These are phyloP conservation scores for Zygnema circumcarinatum DNA, from an alignment of 139 green algal genomes.

Conservation along the genomic window DNA sequence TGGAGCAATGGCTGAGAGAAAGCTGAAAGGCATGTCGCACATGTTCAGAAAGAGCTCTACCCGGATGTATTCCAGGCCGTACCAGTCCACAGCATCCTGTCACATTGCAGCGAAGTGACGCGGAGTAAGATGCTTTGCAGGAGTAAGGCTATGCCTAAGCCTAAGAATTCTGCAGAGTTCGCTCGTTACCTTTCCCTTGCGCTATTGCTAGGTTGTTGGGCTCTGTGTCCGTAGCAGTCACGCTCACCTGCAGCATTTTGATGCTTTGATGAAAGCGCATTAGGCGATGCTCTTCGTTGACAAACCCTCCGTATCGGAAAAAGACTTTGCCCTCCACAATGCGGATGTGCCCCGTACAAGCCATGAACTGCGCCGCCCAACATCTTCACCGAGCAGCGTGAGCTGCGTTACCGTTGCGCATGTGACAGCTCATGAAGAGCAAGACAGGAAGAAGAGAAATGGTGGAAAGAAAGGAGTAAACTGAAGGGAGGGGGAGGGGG, in stretches of 20 bases:
- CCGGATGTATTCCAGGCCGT: background rate
- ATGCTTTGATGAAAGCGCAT: constrained; percentile 33
- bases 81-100: constrained; percentile 23
- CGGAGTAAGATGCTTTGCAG: background rate
- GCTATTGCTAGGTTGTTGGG: no score
- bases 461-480: background rate
- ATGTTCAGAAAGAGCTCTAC: constrained; percentile 45
- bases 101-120: background rate
- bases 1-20: constrained; percentile 17
- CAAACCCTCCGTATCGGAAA: constrained; percentile 42
- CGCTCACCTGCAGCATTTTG: constrained; percentile 34
- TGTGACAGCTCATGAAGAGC: constrained; percentile 4
- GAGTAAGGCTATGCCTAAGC: no score
- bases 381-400: no score
- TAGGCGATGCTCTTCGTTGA: constrained; percentile 22
- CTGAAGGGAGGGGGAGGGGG: background rate
- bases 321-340: constrained; percentile 44
- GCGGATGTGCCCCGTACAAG: constrained; percentile 17
- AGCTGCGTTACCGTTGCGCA: background rate
- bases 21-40: constrained; percentile 44
- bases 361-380: constrained; percentile 32
- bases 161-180: no score
- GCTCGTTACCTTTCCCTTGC: no score
- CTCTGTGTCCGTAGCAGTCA: no score
- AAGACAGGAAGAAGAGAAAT: background rate